Evolutionary conservation across 2,329 filamentous ascomycete species (phyloP).

Genomic region (Cordyceps cateniannulata): DNA sequence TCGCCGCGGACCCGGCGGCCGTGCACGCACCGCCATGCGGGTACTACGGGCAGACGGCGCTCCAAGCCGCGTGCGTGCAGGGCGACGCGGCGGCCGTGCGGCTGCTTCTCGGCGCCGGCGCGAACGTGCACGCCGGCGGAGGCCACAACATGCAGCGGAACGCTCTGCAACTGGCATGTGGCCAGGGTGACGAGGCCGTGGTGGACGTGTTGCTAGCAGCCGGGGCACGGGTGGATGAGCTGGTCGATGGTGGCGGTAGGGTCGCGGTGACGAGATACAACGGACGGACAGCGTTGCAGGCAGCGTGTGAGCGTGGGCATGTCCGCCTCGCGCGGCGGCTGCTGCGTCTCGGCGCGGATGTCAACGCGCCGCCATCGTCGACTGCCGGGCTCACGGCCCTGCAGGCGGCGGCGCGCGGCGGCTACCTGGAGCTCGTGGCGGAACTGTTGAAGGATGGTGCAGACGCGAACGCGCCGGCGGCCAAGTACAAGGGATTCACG

Average conservation of each 20-base stretch:
- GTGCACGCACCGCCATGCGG: constrained; percentile 26
- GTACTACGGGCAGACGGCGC: constrained; percentile 30
- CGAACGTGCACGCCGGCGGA: background rate
- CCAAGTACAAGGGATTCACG: no score
- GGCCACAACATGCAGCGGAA: constrained; percentile 4
- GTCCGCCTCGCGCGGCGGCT: constrained; percentile 20
- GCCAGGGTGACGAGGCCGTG: background rate
- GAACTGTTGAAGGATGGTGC: no score
- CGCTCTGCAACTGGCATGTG: constrained; percentile 9
- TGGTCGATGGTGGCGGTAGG: no score
- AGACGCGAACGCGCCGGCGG: no score
- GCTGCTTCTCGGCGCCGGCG: background rate
- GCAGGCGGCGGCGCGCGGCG: no score
- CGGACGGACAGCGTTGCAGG: constrained; percentile 33
- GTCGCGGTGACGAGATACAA: constrained; percentile 24
- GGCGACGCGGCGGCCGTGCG: constrained; percentile 15
- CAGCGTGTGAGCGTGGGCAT: constrained; percentile 25
- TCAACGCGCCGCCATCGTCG: no score
- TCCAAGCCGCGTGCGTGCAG: constrained; percentile 29
- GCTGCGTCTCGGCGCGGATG: constrained; percentile 24
- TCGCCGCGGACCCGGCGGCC: constrained; percentile 21
- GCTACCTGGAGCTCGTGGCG: no score
- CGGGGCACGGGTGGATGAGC: background rate
- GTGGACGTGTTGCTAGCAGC: constrained; percentile 1
- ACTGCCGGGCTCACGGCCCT: no score